These are phyloP conservation scores for Penicillium sclerotigenum DNA, from an alignment of 2,329 filamentous ascomycete species.

Conservation along the genomic window DNA sequence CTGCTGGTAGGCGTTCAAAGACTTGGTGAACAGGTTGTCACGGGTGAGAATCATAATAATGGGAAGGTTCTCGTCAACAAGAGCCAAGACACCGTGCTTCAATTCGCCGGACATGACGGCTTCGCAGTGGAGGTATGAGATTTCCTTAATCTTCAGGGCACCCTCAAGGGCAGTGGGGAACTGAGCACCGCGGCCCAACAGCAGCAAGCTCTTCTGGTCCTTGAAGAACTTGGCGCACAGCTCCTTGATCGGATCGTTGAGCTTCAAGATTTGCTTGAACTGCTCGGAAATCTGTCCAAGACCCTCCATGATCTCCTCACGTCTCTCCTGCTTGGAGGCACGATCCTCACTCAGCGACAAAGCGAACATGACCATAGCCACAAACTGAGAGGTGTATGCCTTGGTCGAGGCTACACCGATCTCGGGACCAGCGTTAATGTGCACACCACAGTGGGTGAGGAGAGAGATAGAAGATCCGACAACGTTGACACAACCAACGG, in stretches of 20 bases:
- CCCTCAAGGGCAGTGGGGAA: slow-evolving; percentile 94
- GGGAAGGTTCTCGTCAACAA: slow-evolving; percentile 96
- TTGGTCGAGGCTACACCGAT: slow-evolving; percentile 99
- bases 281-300: slow-evolving; percentile 82
- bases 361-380: slow-evolving; percentile 99
- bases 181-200: slow-evolving; percentile 92
- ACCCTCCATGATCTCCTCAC: slow-evolving; percentile 94
- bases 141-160: slow-evolving; percentile 99
- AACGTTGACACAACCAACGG: slow-evolving; percentile 97
- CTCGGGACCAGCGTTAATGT: slow-evolving; percentile 98
- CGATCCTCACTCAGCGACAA: slow-evolving; percentile 94
- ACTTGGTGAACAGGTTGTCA: slow-evolving; percentile 95
- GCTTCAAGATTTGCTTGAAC: slow-evolving; percentile 86
- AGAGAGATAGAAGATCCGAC: slow-evolving; percentile 98
- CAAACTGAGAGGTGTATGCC: slow-evolving; percentile 98
- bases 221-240: slow-evolving; percentile 91
- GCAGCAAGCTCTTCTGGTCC: slow-evolving; percentile 91
- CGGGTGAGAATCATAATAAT: slow-evolving; percentile 99
- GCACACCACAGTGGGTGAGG: slow-evolving; percentile 98
- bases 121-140: slow-evolving; percentile 98
- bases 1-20: slow-evolving; percentile 99
- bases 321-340: slow-evolving; percentile 85
- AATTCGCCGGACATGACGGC: slow-evolving; percentile 99
- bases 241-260: slow-evolving; percentile 91
- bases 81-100: slow-evolving; percentile 95